phyloP scores from a whole-genome alignment of 495 filamentous ascomycete genomes.

The Trichocladium antarcticum region DNA sequence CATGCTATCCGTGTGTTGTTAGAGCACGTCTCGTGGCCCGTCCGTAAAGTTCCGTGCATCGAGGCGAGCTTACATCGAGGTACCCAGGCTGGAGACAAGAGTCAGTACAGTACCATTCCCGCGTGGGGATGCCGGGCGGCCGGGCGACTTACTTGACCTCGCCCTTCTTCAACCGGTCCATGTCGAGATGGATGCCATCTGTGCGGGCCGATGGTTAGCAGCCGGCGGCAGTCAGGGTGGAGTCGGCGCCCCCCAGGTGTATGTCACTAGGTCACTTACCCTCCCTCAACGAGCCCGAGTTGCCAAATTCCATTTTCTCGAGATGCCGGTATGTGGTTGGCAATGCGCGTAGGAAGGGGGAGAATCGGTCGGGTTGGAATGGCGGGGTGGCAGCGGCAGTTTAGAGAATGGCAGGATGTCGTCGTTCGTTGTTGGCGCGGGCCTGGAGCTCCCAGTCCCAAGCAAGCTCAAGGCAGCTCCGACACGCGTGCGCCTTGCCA shows the following conservation, averaged over 20 bases:
- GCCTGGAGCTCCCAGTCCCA: constrained; percentile 32
- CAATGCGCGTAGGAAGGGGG: background rate
- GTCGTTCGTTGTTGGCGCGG: constrained; percentile 16
- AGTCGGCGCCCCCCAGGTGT: constrained; percentile 13
- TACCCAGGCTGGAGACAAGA: constrained; percentile 59
- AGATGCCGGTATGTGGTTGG: constrained; percentile 6
- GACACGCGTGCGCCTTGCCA: constrained; percentile 23
- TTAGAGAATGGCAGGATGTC: constrained; percentile 8
- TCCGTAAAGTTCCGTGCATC: background rate
- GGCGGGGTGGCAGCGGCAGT: background rate
- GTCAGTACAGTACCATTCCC: background rate
- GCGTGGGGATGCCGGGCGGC: background rate
- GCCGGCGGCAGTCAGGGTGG: background rate
- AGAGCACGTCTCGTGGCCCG: constrained; percentile 13
- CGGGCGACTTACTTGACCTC: constrained; percentile 65
- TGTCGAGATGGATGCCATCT: constrained; percentile 99
- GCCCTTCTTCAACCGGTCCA: constrained; percentile 60
- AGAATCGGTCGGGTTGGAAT: background rate
- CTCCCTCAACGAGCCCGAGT: constrained; percentile 60
- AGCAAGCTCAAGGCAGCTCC: constrained; percentile 44
- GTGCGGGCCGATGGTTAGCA: constrained; percentile 16
- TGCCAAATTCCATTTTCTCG: constrained; percentile 47
- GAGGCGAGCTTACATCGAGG: constrained; percentile 70
- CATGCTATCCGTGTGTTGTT: constrained; percentile 44
- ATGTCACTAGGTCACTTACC: constrained; percentile 37